phyloP scores from a whole-genome alignment of 2,329 filamentous ascomycete species.

The Ascosphaera acerosa region DNA sequence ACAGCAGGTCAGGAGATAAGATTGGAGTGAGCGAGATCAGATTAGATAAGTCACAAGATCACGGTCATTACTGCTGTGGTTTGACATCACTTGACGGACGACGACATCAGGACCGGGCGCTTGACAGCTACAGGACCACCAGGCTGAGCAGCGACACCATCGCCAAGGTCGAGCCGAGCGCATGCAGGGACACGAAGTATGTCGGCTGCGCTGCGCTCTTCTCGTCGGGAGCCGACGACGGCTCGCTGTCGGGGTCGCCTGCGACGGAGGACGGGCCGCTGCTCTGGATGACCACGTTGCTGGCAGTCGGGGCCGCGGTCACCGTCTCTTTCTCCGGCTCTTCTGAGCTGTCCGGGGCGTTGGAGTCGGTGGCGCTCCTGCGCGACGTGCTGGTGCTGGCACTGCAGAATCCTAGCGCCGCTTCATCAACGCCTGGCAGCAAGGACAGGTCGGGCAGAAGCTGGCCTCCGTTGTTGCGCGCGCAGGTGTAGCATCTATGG shows the following conservation, averaged over 20 bases:
- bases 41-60: constrained; percentile 2
- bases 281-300: not conserved
- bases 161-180: constrained; percentile 10
- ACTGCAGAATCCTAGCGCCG: not conserved
- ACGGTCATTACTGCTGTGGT: constrained; percentile 10
- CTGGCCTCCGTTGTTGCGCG: not conserved
- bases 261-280: not conserved
- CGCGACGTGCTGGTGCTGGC: not conserved
- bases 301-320: not conserved
- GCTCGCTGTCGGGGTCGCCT: too few relatives aligned
- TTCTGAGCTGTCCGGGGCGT: not conserved
- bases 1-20: constrained; percentile 1
- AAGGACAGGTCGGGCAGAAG: not conserved
- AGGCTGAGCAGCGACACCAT: constrained; percentile 21
- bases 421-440: not conserved
- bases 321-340: not conserved
- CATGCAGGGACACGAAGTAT: constrained; percentile 18
- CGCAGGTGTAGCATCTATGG: constrained; percentile 1
- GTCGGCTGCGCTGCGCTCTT: constrained; percentile 15
- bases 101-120: constrained; percentile 10
- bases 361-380: too few relatives aligned
- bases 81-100: constrained; percentile 4
- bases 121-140: constrained; percentile 13
- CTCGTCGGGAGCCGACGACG: constrained; percentile 9
- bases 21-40: not conserved